Evolutionary conservation across 2,329 filamentous ascomycete species (phyloP).

Genomic region (Knufia fluminis): DNA sequence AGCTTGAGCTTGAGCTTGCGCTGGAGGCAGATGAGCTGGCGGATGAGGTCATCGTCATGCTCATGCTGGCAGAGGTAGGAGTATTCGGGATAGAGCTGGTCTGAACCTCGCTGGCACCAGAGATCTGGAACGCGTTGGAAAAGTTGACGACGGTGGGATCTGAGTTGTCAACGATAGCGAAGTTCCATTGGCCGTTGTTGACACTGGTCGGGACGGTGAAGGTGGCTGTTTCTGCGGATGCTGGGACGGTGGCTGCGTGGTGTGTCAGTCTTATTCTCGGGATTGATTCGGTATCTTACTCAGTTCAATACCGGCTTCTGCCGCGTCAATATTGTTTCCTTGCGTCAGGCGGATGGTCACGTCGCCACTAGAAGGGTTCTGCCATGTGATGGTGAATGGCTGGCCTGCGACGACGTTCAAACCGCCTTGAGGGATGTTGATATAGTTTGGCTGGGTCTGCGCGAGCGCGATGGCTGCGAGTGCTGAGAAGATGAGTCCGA

Average conservation of each 20-base stretch:
- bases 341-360: slow-evolving; percentile 45
- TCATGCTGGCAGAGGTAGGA: slow-evolving; percentile 23
- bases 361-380: slow-evolving; percentile 39
- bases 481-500: slow-evolving; percentile 34
- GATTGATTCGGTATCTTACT: slow-evolving; percentile 31
- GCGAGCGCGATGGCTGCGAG: slow-evolving; percentile 37
- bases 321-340: slow-evolving; percentile 33
- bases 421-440: slow-evolving; percentile 37
- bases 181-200: slow-evolving; percentile 39
- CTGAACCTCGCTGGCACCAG: slow-evolving; percentile 35
- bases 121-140: slow-evolving; percentile 43
- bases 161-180: slow-evolving; percentile 44
- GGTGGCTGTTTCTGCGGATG: slow-evolving; percentile 42
- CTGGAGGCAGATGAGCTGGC: slow-evolving; percentile 8
- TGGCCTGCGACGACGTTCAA: slow-evolving; percentile 40
- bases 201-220: slow-evolving; percentile 38
- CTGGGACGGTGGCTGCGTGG: slow-evolving; percentile 33
- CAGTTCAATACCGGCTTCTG: slow-evolving; percentile 34
- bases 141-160: slow-evolving; percentile 41
- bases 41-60: slow-evolving; percentile 7
- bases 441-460: slow-evolving; percentile 36
- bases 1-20: slow-evolving; percentile 18
- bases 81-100: slow-evolving; percentile 25
- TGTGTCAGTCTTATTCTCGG: background rate
- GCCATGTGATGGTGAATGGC: slow-evolving; percentile 40